Evolutionary conservation across 2,329 filamentous ascomycete species (phyloP).

Genomic region (Aspergillus chevalieri): DNA sequence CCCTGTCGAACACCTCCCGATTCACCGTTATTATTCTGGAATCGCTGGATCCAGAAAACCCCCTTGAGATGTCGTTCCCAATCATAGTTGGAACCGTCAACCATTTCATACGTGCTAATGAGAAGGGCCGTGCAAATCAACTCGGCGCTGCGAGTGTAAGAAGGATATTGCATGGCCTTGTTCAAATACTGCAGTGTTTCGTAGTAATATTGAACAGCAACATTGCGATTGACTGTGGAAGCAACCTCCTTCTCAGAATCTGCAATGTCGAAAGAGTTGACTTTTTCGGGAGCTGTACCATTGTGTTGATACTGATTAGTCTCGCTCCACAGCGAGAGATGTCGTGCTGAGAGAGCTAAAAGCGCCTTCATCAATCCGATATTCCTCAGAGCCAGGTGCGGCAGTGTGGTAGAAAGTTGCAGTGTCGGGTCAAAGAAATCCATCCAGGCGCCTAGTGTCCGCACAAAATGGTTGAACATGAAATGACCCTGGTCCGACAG

Average conservation of each 20-base stretch:
- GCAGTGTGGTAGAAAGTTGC: constrained; percentile 34
- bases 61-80: constrained; percentile 61
- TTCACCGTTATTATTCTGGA: constrained; percentile 55
- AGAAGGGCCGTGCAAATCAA: constrained; percentile 55
- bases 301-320: background rate
- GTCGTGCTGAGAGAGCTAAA: constrained; percentile 50
- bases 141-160: constrained; percentile 54
- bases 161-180: constrained; percentile 52
- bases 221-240: constrained; percentile 27
- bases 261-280: background rate
- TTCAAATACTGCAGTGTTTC: constrained; percentile 58
- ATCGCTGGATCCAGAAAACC: constrained; percentile 61
- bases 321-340: constrained; percentile 37
- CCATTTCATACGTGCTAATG: constrained; percentile 61
- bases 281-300: background rate
- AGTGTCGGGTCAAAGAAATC: constrained; percentile 41
- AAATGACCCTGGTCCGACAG: constrained; percentile 6
- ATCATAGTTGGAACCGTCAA: constrained; percentile 51
- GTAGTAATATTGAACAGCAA: constrained; percentile 53
- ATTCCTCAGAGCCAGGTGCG: constrained; percentile 45
- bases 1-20: constrained; percentile 52
- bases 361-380: constrained; percentile 53
- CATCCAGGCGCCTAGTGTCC: constrained; percentile 29
- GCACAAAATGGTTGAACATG: constrained; percentile 12
- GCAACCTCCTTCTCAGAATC: background rate